phyloP scores from a whole-genome alignment of 23 red algal species.

The Cyanidiococcus yangmingshanensis region DNA sequence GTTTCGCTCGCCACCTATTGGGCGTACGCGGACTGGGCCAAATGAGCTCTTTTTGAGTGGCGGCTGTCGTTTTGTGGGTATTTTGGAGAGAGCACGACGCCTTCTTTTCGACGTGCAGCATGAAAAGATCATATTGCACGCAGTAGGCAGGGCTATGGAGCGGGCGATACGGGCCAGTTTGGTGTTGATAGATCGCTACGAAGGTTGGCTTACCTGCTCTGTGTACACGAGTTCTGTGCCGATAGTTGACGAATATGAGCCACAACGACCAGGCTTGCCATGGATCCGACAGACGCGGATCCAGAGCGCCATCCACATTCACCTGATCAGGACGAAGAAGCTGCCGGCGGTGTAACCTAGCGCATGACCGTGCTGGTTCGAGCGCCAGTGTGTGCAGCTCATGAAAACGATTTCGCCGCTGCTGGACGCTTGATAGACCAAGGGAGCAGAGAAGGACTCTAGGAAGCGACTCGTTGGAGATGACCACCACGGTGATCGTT shows the following conservation, averaged over 20 bases:
- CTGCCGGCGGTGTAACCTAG: background rate
- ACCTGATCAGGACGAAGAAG: background rate
- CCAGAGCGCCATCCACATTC: constrained; percentile 16
- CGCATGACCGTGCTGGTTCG: no score
- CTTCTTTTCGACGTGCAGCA: background rate
- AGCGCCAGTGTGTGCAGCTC: no score
- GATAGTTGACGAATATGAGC: constrained; percentile 7
- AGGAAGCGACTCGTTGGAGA: no score
- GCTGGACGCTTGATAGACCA: no score
- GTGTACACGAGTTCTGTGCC: constrained; percentile 6
- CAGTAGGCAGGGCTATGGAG: background rate
- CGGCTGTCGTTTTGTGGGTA: background rate
- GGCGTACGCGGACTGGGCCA: background rate
- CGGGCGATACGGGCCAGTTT: background rate
- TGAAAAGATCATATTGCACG: background rate
- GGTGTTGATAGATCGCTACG: constrained; percentile 5
- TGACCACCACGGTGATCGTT: no score
- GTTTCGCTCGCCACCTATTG: background rate
- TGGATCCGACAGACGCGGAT: background rate
- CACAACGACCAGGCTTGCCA: background rate
- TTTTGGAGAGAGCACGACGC: background rate
- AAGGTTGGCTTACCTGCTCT: background rate
- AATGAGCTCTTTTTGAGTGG: constrained; percentile 6
- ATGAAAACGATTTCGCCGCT: no score
- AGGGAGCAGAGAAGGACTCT: no score